Evolutionary conservation across 2,329 filamentous ascomycete genomes (phyloP), one percentile per base, ranked within the genome.

Genomic region (Gnomoniopsis smithogilvyi): DNA sequence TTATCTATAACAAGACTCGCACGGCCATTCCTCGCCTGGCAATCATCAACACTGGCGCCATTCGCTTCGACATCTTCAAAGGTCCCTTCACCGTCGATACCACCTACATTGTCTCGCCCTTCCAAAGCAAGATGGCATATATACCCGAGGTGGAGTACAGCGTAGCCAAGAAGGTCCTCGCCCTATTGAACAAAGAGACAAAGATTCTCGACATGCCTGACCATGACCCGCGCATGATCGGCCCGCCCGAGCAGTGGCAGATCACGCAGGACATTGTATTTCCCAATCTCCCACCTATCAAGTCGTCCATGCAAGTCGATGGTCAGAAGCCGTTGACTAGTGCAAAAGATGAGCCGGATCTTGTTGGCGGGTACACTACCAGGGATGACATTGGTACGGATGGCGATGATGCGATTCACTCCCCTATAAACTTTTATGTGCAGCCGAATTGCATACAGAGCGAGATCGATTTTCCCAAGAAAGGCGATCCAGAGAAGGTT

Each of bases 1-100:
- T 88, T 2, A 75, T 92, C 34, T 74, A 76, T 58, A 86, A 85
- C 57, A 69, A 82, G 45, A 75, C 80, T 34, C 80, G 88, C 3
- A 77, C 80, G 24, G 80, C 86, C 58, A 79, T 82, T 45, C 81
- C 92, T 11, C 82, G 85, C 7, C 75, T 98, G 12, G 86, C 88
- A 33, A 84, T 98, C 53, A 80, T 90, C 58, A 99, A 99, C 73
- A 96, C 91, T 0, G 95, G 95, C 26, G 91, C 90, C 3, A 86
- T 99, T 64, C 90, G 95, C 48, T 99, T 98, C 72, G 95, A 99
- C 72, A 90, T 99, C 62, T 96, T 97, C 80, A 86, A 94, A 71
- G 95, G 95, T 0, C 79, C 88, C 0, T 98, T 98, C 69, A 98
- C 95, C 0, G 85, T 86, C 43, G 95, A 99, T 70, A 89, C 88